Evolutionary conservation across 768 basidiomycete genomes (phyloP), one percentile per base, ranked within the genome.

Genomic region (Mycena polygramma): DNA sequence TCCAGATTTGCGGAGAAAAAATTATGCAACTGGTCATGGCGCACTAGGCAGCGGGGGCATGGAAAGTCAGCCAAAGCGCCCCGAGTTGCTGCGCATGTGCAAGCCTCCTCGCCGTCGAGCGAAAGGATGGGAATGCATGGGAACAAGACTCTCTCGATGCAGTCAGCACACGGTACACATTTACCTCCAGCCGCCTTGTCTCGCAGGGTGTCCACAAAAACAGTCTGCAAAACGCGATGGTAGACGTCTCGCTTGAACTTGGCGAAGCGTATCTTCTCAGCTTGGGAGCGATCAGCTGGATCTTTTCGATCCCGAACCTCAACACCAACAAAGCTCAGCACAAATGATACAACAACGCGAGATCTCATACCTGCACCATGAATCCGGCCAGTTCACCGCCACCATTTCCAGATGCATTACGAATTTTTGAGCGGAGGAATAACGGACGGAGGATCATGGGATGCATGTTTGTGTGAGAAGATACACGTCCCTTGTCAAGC

Each of bases 61-160:
- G 69, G 63, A 46, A 70, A 64, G 14, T 64, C 53, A 1, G 69
- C 45, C 41, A 70, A 4, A 11, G 69, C n/a, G 6, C 62, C 46
- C 4, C 69, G 55, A 15, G 69, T 70, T 7, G 54, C 57, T 2
- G 69, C 24, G 20, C 52, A 59, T 19, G 45, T 65, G 11, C 61
- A 62, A 53, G 69, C 69, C 41, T 70, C 69, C 14, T 70, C 61
- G 7, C 69, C 69, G 30, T 70, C 69, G 0, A 70, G 46, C 15
- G 63, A 64, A 15, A 53, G 41, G 9, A 70, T 35, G 0, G 69
- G 69, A 11, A 70, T 3, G 2, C 53, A 53, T 11, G 69, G 69
- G 45, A 59, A 70, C 0, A 70, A n/a, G 19, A 70, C 69, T n/a
- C 69, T 43, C 24, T n/a, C 24, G 11, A 58, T n/a, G 0, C 6